phyloP scores from a whole-genome alignment of 306 rosid genomes.

The Pyrus communis region DNA sequence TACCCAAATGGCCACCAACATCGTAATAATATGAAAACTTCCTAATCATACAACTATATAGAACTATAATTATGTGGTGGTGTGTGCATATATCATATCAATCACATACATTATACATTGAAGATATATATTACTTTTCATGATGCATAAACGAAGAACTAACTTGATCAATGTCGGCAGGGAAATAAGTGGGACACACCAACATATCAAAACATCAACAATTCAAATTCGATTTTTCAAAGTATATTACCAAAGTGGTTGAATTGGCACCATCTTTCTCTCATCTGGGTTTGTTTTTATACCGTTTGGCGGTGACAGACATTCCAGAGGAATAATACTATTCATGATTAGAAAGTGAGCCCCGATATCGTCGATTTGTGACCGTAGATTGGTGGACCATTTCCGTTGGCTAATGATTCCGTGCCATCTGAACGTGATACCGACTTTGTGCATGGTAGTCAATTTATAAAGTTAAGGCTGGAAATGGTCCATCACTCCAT shows the following conservation, averaged over 20 bases:
- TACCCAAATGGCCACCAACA: no score
- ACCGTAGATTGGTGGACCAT: slow-evolving; percentile 20
- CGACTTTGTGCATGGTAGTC: slow-evolving; percentile 13
- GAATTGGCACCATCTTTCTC: neutral
- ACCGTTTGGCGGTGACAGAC: slow-evolving; percentile 30
- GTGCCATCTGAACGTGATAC: slow-evolving; percentile 22
- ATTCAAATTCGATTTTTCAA: neutral
- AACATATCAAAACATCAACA: neutral
- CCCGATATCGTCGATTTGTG: slow-evolving; percentile 15
- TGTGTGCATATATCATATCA: neutral
- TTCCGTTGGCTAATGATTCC: slow-evolving; percentile 24
- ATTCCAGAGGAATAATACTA: slow-evolving; percentile 20
- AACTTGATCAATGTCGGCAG: neutral
- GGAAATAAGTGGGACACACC: neutral
- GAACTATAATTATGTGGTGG: neutral
- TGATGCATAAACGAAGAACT: neutral
- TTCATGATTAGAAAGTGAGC: slow-evolving; percentile 20
- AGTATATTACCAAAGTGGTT: neutral
- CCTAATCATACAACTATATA: neutral
- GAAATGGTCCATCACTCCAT: slow-evolving; percentile 37
- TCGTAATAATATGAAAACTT: neutral
- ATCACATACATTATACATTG: neutral
- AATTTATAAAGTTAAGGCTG: slow-evolving; percentile 4
- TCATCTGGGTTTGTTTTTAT: neutral
- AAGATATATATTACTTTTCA: neutral